A percentile compares a stretch with the other conserved stretches of the same genome.
Evolutionary conservation across 1,139 yeast genomes (phyloP).

Genomic region (Zhuliangozyma parablackwelliae): DNA sequence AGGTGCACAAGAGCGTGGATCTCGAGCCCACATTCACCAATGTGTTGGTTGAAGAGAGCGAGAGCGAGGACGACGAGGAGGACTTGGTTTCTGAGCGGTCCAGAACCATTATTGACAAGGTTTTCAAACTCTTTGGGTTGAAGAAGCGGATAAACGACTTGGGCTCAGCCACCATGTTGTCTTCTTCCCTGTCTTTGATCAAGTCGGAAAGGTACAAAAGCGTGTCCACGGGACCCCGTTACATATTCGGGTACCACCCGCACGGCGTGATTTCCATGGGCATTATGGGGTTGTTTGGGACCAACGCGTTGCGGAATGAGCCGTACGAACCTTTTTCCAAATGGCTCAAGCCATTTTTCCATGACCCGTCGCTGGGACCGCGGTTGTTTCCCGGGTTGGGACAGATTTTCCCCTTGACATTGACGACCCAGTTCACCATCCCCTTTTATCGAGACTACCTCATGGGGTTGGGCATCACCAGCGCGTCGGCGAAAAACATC

Average conservation of each 20-base stretch:
- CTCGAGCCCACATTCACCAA: slow-evolving; percentile 69
- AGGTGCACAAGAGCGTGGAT: slow-evolving; percentile 65
- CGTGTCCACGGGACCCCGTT: slow-evolving; percentile 63
- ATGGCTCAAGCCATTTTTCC: slow-evolving; percentile 47
- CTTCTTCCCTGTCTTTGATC: slow-evolving; percentile 1
- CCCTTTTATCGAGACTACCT: slow-evolving; percentile 89
- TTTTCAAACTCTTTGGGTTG: slow-evolving; percentile 37
- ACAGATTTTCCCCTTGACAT: slow-evolving; percentile 69
- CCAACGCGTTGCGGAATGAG: slow-evolving; percentile 60
- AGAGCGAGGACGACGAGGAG: slow-evolving; percentile 36
- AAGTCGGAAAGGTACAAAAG: slow-evolving; percentile 16
- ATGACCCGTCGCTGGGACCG: slow-evolving; percentile 38
- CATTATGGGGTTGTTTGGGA: slow-evolving; percentile 79
- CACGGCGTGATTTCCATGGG: slow-evolving; percentile 96
- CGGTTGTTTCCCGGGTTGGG: slow-evolving; percentile 76
- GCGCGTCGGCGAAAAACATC: slow-evolving; percentile 78
- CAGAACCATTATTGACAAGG: slow-evolving; percentile 32
- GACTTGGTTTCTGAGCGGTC: slow-evolving; percentile 40
- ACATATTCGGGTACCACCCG: slow-evolving; percentile 92
- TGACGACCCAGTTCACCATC: slow-evolving; percentile 78
- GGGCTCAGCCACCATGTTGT: slow-evolving; percentile 3
- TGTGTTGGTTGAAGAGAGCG: slow-evolving; percentile 19
- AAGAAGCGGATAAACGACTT: slow-evolving; percentile 34
- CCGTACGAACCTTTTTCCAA: slow-evolving; percentile 46
- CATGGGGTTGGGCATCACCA: slow-evolving; percentile 74